Base-by-base conservation (phyloP, 371 early-diverging fungal species). In the Gilbertella persicaria region DNA sequence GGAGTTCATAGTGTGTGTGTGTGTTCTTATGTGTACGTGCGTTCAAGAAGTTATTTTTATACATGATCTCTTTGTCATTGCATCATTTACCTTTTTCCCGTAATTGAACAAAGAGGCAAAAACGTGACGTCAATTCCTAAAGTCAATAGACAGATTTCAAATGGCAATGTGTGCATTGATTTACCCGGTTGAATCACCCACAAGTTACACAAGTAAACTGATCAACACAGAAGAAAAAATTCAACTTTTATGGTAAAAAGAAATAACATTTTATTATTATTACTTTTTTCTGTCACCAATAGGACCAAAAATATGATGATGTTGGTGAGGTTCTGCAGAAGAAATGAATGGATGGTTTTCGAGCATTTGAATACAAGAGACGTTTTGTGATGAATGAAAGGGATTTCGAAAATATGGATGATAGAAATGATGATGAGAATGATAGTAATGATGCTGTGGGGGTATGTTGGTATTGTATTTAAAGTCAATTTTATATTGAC, bases 331-430 rank as follows among this genome's bases (percentile, higher is more conserved):
- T 16, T 24, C 24, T 54, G 37, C 23, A 24, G 58, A 54, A 19
- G 64, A 54, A 46, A 64, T 58, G 42, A 58, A 64, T 28, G 64
- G 64, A 58, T 64, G 55, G 44, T 49, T 54, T 58, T 64, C 55
- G 16, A 64, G 55, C 24, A 63, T 50, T 50, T 63, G 39, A 24
- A 62, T 62, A 23, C 29, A 37, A 38, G 53, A 44, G 2, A 26
- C 54, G 10, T 28, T 12, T 43, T 24, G 17, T 12, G 33, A 8
- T 9, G 33, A 33, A 33, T 33, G 33, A 33, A 33, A 13, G 33
- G 33, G 38, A 38, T 28, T 16, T 9, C 25, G 43, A 24, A n/a
- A 25, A 24, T 19, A 25, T 33, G 36, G 39, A 47, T 17, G 28
- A 47, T 5, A 45, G 6, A 23, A 6, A 17, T 38, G 50, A 29